Percentiles rank a stretch among this genome's conserved stretches.
Evolutionary conservation across 768 basidiomycete species (phyloP).

Genomic region (Omphalotus guepiniiformis): DNA sequence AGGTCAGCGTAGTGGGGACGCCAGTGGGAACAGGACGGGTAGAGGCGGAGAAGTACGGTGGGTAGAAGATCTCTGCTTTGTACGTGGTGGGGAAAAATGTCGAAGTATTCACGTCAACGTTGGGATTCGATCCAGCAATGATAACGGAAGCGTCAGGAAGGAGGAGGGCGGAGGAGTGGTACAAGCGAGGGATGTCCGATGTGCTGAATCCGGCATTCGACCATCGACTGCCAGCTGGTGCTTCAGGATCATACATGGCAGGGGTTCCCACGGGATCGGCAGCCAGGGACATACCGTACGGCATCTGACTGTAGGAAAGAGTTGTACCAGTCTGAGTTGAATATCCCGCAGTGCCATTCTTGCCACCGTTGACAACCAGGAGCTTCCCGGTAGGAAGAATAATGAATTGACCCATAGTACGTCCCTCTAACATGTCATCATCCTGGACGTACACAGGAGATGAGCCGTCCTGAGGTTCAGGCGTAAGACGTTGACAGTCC

Average conservation of each 20-base stretch:
- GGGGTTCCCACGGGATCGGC: slow-evolving; percentile 75
- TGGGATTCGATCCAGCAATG: slow-evolving; percentile 92
- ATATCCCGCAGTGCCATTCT: slow-evolving; percentile 89
- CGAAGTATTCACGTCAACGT: slow-evolving; percentile 70
- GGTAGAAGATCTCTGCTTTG: slow-evolving; percentile 86
- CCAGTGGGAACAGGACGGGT: slow-evolving; percentile 67
- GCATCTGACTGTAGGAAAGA: slow-evolving; percentile 47
- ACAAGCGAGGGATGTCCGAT: slow-evolving; percentile 72
- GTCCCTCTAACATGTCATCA: slow-evolving; percentile 67
- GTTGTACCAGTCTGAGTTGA: slow-evolving; percentile 52
- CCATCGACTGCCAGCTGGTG: slow-evolving; percentile 70
- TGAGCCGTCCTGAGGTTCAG: slow-evolving; percentile 73
- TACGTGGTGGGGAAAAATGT: slow-evolving; percentile 74
- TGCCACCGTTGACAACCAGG: slow-evolving; percentile 79
- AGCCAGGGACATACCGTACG: slow-evolving; percentile 69
- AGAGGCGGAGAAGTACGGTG: slow-evolving; percentile 72
- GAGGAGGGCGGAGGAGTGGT: slow-evolving; percentile 90
- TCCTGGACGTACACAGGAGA: slow-evolving; percentile 59
- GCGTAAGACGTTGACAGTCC: slow-evolving; percentile 82
- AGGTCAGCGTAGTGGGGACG: slow-evolving; percentile 69
- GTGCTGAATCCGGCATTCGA: slow-evolving; percentile 58
- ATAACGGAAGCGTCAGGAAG: slow-evolving; percentile 84
- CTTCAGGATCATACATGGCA: slow-evolving; percentile 79
- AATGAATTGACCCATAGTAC: slow-evolving; percentile 93
- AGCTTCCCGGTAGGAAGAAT: slow-evolving; percentile 73